Evolutionary conservation across 2,329 filamentous ascomycete species (phyloP).

Genomic region (Colletotrichum godetiae): DNA sequence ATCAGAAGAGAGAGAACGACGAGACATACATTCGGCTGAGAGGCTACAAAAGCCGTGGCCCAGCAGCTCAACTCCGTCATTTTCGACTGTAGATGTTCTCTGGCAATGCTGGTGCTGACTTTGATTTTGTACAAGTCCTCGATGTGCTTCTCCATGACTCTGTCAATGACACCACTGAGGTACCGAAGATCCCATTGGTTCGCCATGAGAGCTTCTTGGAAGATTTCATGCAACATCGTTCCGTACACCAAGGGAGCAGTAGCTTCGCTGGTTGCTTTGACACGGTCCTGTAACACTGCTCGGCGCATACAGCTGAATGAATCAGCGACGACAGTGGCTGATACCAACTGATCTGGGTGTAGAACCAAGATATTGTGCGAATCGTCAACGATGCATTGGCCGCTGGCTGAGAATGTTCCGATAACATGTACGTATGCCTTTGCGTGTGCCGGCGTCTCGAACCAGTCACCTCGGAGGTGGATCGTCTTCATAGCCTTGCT

Average conservation of each 20-base stretch:
- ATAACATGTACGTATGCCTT: slow-evolving; percentile 89
- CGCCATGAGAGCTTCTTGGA: slow-evolving; percentile 86
- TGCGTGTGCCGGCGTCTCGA: slow-evolving; percentile 79
- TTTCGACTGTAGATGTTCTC: slow-evolving; percentile 84
- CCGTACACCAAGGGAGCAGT: slow-evolving; percentile 89
- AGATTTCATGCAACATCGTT: slow-evolving; percentile 93
- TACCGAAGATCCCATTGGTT: slow-evolving; percentile 84
- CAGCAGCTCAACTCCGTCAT: slow-evolving; percentile 84
- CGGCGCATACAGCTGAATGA: slow-evolving; percentile 92
- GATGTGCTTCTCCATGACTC: slow-evolving; percentile 79
- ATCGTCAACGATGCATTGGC: slow-evolving; percentile 86
- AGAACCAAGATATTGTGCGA: slow-evolving; percentile 86
- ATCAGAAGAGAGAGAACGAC: neutral
- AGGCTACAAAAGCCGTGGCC: slow-evolving; percentile 83
- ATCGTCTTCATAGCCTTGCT: slow-evolving; percentile 75
- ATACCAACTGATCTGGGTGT: slow-evolving; percentile 95
- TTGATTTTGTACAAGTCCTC: slow-evolving; percentile 92
- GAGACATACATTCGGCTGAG: slow-evolving; percentile 71
- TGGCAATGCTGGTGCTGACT: slow-evolving; percentile 77
- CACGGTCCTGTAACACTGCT: slow-evolving; percentile 92
- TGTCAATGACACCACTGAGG: slow-evolving; percentile 74
- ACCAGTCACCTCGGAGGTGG: slow-evolving; percentile 86
- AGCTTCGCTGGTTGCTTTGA: slow-evolving; percentile 88
- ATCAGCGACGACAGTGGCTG: slow-evolving; percentile 94
- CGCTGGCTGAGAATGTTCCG: slow-evolving; percentile 76